Evolutionary conservation across 2,329 filamentous ascomycete genomes (phyloP), one percentile per base, ranked within the genome.

Genomic region (Venturia carpophila): DNA sequence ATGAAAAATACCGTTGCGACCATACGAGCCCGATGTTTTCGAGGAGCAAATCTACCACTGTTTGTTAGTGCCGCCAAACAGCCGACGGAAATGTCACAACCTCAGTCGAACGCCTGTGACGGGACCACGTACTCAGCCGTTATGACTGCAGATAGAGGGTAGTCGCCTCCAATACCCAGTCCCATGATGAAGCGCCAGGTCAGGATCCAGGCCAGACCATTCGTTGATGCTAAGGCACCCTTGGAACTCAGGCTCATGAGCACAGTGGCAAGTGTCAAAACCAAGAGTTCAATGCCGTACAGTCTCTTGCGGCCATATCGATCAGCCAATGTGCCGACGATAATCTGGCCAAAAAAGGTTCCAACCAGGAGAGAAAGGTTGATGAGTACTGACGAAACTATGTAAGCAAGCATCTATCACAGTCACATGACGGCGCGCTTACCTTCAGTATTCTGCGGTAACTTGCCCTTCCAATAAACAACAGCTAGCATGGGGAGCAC

Each of bases 101-200:
- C 15, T 15, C 47, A 24, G 11, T 27, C 21, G 21, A 15, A 10
- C 3, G 9, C 11, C 5, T 15, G 10, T 15, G 15, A 27, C 5
- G 24, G 10, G 47, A 61, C n/a, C 39, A 56, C 47, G 77, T 81
- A 88, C 78, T 89, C 87, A 0, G 86, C 83, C 0, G 85, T 87
- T 42, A 90, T 89, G 10, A 88, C 83, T 0, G 86, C 86, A 56
- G 80, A 84, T 2, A 89, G 76, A 0, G 87, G 87, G 71, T 89
- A 89, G 73, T 89, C 86, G 19, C 83, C 86, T n/a, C 85, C 65
- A 19, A 88, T 85, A 0, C 84, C 84, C 42, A 81, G 74, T 0
- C 80, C 80, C 47, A 81, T 76, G 27, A 80, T 68, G 47, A 79
- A 72, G 66, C 80, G 74, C 79, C 79, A 82, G 70, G 76, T 78